Conservation (phyloP, 768 basidiomycete genomes). For the Russula earlei region DNA sequence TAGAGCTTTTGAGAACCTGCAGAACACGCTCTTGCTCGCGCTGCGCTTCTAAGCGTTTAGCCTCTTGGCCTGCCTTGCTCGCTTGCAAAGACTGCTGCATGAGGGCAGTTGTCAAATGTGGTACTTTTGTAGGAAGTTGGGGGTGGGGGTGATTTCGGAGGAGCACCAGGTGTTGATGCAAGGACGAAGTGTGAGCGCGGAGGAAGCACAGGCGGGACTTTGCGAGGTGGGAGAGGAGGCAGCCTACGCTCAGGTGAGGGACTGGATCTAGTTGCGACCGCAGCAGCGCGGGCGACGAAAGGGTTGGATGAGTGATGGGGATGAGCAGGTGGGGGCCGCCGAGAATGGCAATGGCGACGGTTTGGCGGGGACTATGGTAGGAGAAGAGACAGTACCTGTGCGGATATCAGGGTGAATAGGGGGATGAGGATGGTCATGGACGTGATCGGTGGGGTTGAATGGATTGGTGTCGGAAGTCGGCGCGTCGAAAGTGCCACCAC, state of each 20-base stretch:
- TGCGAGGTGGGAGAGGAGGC: slow-evolving; percentile 16
- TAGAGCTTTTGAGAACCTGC: slow-evolving; percentile 60
- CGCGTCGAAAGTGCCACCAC: slow-evolving; percentile 10
- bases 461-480: slow-evolving; percentile 21
- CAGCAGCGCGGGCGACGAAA: slow-evolving; percentile 14
- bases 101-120: slow-evolving; percentile 52
- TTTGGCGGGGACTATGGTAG: slow-evolving; percentile 9
- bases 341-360: neutral
- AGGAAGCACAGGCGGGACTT: slow-evolving; percentile 16
- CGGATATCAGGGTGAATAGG: slow-evolving; percentile 17
- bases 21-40: slow-evolving; percentile 63
- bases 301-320: slow-evolving; percentile 19
- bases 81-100: slow-evolving; percentile 70
- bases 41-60: slow-evolving; percentile 60
- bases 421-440: slow-evolving; percentile 12
- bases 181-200: slow-evolving; percentile 20
- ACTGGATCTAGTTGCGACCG: neutral
- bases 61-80: slow-evolving; percentile 56
- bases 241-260: slow-evolving; percentile 16
- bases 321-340: neutral
- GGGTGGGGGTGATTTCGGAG: slow-evolving; percentile 20
- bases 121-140: slow-evolving; percentile 20
- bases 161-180: slow-evolving; percentile 11
- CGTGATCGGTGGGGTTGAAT: slow-evolving; percentile 11
- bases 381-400: slow-evolving; percentile 9